These are phyloP conservation scores for Hymenoscyphus fructigenus DNA, from an alignment of 2,329 filamentous ascomycete species.

Conservation along the genomic window DNA sequence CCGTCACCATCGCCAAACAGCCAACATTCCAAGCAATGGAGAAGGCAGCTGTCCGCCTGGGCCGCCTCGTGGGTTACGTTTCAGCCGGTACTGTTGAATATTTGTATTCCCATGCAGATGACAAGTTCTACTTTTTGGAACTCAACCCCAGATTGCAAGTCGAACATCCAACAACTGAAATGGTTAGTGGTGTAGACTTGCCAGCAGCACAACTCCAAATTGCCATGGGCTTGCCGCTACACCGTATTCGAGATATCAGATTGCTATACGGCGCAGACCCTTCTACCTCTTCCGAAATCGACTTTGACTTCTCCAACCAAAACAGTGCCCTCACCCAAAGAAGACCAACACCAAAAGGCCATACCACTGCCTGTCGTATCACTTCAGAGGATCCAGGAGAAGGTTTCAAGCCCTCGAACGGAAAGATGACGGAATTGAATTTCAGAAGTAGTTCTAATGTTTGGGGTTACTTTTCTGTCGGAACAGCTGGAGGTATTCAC, in stretches of 20 bases:
- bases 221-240: slow-evolving; percentile 96
- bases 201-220: slow-evolving; percentile 97
- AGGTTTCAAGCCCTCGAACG: slow-evolving; percentile 98
- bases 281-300: slow-evolving; percentile 80
- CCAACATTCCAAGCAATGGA: slow-evolving; percentile 95
- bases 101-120: slow-evolving; percentile 94
- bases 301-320: slow-evolving; percentile 92
- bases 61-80: slow-evolving; percentile 93
- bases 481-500: slow-evolving; percentile 94
- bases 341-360: slow-evolving; percentile 88
- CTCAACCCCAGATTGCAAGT: slow-evolving; percentile 98
- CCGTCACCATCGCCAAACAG: slow-evolving; percentile 90
- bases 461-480: slow-evolving; percentile 99
- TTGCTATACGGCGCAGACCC: slow-evolving; percentile 95
- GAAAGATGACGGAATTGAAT: slow-evolving; percentile 98
- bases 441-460: slow-evolving; percentile 98
- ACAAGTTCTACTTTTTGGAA: slow-evolving; percentile 99
- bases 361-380: slow-evolving; percentile 98
- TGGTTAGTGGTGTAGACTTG: slow-evolving; percentile 97
- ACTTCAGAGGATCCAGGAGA: slow-evolving; percentile 98
- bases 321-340: slow-evolving; percentile 82
- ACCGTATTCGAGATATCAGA: slow-evolving; percentile 94
- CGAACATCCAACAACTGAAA: slow-evolving; percentile 98
- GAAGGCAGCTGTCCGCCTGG: slow-evolving; percentile 89
- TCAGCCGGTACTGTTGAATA: slow-evolving; percentile 99